phyloP scores from a whole-genome alignment of 371 early-diverging fungal species.

The Saksenaea oblongispora region DNA sequence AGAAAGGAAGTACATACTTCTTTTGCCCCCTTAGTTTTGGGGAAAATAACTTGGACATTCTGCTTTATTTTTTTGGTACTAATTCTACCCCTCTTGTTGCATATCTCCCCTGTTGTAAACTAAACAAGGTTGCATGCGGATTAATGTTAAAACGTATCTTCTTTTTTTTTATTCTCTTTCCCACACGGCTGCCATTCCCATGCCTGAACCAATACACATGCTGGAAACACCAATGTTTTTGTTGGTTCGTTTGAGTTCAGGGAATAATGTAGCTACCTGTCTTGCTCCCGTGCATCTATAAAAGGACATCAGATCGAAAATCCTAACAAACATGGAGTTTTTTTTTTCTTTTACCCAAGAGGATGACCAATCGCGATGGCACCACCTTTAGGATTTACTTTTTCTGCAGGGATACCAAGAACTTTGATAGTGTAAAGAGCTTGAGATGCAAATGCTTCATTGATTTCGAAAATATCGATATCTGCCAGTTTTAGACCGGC shows the following conservation, averaged over 20 bases:
- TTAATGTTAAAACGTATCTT: not conserved
- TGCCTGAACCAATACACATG: constrained; percentile 95
- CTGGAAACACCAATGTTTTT: constrained; percentile 79
- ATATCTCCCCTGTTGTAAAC: not conserved
- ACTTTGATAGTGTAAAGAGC: constrained; percentile 85
- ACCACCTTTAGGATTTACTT: constrained; percentile 97
- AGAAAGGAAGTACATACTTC: too few species aligned
- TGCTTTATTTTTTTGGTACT: not conserved
- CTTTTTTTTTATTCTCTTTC: constrained; percentile 65
- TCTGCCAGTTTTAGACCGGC: constrained; percentile 81
- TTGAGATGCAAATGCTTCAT: constrained; percentile 98
- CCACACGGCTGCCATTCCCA: constrained; percentile 91
- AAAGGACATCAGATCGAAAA: not conserved
- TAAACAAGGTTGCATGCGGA: constrained; percentile 3
- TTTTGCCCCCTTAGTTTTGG: not conserved
- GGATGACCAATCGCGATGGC: constrained; percentile 97
- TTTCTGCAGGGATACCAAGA: constrained; percentile 76
- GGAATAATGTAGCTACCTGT: constrained; percentile 89
- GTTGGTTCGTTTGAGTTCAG: constrained; percentile 82
- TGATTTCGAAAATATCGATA: constrained; percentile 83
- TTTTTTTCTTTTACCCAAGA: constrained; percentile 26
- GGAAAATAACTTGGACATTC: not conserved
- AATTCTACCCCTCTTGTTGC: not conserved
- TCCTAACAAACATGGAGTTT: too few species aligned
- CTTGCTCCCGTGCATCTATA: constrained; percentile 71